phyloP scores from a whole-genome alignment of 2,329 filamentous ascomycete species.

The Cordyceps farinosa region DNA sequence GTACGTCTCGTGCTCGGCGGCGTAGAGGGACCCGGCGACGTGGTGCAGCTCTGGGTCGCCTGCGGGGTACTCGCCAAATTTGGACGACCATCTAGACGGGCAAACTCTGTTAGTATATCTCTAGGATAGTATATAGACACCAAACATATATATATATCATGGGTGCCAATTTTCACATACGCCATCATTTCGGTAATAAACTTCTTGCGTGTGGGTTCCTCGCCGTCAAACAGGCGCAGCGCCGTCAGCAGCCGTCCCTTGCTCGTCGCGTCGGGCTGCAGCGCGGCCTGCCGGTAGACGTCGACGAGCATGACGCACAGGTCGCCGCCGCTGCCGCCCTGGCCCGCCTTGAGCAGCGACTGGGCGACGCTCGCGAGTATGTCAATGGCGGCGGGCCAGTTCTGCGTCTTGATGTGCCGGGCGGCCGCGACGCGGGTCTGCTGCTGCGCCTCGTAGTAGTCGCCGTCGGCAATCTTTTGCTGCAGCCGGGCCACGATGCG shows the following conservation, averaged over 20 bases:
- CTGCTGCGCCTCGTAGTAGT: conserved; percentile 98
- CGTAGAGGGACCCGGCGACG: conserved; percentile 80
- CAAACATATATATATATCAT: background rate
- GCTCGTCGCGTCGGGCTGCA: conserved; percentile 69
- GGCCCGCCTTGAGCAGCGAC: conserved; percentile 84
- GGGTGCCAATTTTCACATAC: conserved; percentile 41
- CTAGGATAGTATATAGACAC: background rate
- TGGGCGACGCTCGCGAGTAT: conserved; percentile 81
- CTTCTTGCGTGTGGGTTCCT: conserved; percentile 89
- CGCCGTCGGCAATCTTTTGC: conserved; percentile 82
- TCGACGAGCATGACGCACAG: conserved; percentile 83
- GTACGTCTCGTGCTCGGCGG: conserved; percentile 89
- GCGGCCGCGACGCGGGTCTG: conserved; percentile 94
- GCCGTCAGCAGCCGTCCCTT: conserved; percentile 75
- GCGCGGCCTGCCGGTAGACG: conserved; percentile 82
- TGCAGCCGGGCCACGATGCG: conserved; percentile 65
- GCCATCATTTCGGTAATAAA: conserved; percentile 82
- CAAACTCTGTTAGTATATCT: conserved; percentile 4
- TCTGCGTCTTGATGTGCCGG: conserved; percentile 83
- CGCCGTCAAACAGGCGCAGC: conserved; percentile 72
- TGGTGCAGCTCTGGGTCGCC: conserved; percentile 95
- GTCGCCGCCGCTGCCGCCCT: conserved; percentile 90
- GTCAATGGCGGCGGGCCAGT: conserved; percentile 82
- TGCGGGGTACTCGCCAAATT: conserved; percentile 79
- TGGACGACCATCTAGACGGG: conserved; percentile 68